Percentiles rank a stretch among this genome's conserved stretches.
phyloP scores from a whole-genome alignment of 306 rosid genomes.

The Malus sieversii region DNA sequence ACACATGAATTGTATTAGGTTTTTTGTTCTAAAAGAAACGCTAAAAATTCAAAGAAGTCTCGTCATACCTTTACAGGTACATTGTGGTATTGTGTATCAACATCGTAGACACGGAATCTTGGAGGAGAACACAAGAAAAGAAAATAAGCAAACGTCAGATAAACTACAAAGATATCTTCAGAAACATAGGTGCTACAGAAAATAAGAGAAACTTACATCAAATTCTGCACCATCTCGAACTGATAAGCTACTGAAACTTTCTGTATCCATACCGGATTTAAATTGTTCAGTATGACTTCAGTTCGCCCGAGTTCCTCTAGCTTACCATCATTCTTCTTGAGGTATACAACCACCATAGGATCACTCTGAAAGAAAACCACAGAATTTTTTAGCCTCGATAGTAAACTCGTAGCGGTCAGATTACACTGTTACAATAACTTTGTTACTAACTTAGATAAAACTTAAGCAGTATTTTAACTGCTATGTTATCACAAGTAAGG shows the following conservation, averaged over 20 bases:
- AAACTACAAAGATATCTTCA: conserved; percentile 1
- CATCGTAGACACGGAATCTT: conserved; percentile 72
- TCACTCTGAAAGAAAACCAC: conserved; percentile 42
- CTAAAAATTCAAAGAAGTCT: background rate
- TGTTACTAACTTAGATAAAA: background rate
- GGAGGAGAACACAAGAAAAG: conserved; percentile 13
- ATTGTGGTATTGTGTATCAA: conserved; percentile 60
- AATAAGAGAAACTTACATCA: conserved; percentile 46
- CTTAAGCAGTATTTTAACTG: background rate
- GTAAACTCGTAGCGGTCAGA: background rate
- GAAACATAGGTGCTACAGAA: background rate
- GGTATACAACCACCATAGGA: conserved; percentile 63
- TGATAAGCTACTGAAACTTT: conserved; percentile 68
- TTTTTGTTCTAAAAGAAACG: background rate
- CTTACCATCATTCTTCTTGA: conserved; percentile 48
- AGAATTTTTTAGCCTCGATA: background rate
- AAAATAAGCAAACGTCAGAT: background rate
- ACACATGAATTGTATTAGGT: background rate
- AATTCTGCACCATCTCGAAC: conserved; percentile 68
- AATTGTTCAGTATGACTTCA: conserved; percentile 64
- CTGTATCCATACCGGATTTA: conserved; percentile 71
- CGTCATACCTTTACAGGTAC: conserved; percentile 59
- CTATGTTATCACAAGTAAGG: background rate
- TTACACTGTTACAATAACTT: background rate
- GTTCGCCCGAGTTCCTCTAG: conserved; percentile 76